phyloP scores from a whole-genome alignment of 2,329 filamentous ascomycete species.

The Rhynchosporium secalis region DNA sequence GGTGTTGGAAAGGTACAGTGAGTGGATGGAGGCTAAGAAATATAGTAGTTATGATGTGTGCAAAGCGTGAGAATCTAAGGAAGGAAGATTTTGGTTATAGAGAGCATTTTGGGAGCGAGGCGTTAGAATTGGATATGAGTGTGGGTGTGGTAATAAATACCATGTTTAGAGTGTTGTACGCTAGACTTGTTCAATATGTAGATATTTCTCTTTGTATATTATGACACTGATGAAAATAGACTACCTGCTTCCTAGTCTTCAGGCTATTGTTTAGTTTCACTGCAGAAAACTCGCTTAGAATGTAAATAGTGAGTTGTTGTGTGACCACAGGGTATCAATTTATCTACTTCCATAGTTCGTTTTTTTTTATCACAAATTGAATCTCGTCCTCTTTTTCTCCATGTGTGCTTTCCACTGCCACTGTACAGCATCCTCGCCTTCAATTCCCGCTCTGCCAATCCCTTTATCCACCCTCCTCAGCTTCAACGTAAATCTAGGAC shows the following conservation, averaged over 20 bases:
- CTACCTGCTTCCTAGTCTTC: no score
- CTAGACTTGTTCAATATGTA: background rate
- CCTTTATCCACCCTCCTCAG: conserved; percentile 88
- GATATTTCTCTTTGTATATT: background rate
- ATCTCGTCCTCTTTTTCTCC: conserved; percentile 92
- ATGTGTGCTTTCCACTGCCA: conserved; percentile 97
- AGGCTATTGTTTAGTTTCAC: no score
- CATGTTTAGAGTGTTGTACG: background rate
- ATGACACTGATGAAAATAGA: background rate
- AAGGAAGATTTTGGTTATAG: background rate
- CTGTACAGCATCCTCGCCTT: conserved; percentile 50
- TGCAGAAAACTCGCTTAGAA: background rate
- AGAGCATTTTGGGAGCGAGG: conserved; percentile 11
- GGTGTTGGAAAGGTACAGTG: conserved; percentile 26
- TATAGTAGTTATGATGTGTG: conserved; percentile 37
- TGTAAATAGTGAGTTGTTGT: background rate
- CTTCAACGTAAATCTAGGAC: conserved; percentile 82
- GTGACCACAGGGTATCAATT: background rate
- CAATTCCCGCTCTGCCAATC: conserved; percentile 67
- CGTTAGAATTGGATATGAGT: background rate
- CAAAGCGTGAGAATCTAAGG: background rate
- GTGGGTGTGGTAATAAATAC: background rate
- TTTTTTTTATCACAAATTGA: conserved; percentile 70
- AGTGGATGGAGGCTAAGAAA: conserved; percentile 29
- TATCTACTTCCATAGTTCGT: background rate